These are phyloP conservation scores for Phylloporus arenicola DNA, from an alignment of 768 basidiomycete genomes.

Conservation along the genomic window DNA sequence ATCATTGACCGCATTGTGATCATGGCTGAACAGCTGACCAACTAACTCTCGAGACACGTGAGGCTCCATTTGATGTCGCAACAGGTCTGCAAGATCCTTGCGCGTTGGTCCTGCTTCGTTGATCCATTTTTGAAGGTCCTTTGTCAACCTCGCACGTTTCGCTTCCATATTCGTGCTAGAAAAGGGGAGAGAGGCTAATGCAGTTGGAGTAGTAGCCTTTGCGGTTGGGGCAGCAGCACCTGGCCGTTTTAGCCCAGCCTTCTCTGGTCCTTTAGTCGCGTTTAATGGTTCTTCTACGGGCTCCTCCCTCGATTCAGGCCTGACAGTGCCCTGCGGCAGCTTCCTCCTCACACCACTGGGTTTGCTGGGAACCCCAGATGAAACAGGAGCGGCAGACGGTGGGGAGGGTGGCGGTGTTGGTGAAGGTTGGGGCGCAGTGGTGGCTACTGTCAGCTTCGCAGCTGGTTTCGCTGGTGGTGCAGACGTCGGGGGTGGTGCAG, in stretches of 20 bases:
- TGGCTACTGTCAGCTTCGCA: slow-evolving; percentile 17
- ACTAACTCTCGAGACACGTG: slow-evolving; percentile 72
- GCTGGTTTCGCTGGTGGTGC: slow-evolving; percentile 27
- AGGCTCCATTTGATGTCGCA: slow-evolving; percentile 90
- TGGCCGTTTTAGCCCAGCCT: slow-evolving; percentile 43
- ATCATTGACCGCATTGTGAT: slow-evolving; percentile 93
- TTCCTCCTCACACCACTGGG: slow-evolving; percentile 65
- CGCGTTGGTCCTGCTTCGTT: slow-evolving; percentile 80
- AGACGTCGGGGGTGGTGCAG: slow-evolving; percentile 30
- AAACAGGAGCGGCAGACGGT: slow-evolving; percentile 33
- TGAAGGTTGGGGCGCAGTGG: slow-evolving; percentile 23
- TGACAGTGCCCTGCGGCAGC: slow-evolving; percentile 52
- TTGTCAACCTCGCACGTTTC: slow-evolving; percentile 61
- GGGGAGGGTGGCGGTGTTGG: slow-evolving; percentile 43
- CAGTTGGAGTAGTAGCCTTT: slow-evolving; percentile 32
- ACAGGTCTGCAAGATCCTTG: slow-evolving; percentile 79
- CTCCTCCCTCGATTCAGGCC: slow-evolving; percentile 43
- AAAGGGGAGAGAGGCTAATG: slow-evolving; percentile 33
- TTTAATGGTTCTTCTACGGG: slow-evolving; percentile 30
- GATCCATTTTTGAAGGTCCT: slow-evolving; percentile 78
- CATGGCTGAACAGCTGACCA: slow-evolving; percentile 83
- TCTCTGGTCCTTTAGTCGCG: slow-evolving; percentile 31
- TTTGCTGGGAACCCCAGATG: slow-evolving; percentile 36
- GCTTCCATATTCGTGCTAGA: slow-evolving; percentile 32
- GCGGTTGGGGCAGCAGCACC: slow-evolving; percentile 27